Conservation (phyloP, 768 basidiomycete genomes). For the Suillus americanus region DNA sequence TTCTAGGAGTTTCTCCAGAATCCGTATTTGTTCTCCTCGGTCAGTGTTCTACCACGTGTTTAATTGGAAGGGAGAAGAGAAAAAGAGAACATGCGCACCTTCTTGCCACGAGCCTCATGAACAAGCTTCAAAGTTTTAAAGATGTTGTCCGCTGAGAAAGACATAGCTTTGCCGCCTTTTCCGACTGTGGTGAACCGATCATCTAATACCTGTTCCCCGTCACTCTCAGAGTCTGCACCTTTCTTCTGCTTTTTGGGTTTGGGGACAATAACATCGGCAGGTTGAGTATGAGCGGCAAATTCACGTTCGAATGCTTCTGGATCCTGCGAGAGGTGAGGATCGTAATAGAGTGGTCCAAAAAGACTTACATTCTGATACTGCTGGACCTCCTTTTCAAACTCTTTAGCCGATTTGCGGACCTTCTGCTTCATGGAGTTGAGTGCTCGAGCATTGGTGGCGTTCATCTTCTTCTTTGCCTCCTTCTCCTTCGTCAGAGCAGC, state of each 20-base stretch:
- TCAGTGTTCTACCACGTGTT: constrained; percentile 81
- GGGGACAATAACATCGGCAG: constrained; percentile 39
- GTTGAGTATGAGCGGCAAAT: constrained; percentile 55
- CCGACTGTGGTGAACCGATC: constrained; percentile 91
- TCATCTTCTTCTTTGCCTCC: constrained; percentile 93
- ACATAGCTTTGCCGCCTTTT: constrained; percentile 81
- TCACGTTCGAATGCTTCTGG: constrained; percentile 84
- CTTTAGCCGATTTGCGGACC: constrained; percentile 87
- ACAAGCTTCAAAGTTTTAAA: constrained; percentile 91
- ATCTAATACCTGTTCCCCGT: constrained; percentile 39
- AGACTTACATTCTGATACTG: constrained; percentile 72
- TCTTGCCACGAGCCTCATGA: constrained; percentile 93
- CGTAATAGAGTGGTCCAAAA: not conserved
- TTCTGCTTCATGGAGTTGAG: constrained; percentile 99
- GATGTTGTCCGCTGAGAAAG: constrained; percentile 80
- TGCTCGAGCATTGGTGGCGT: constrained; percentile 88
- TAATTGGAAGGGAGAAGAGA: constrained; percentile 4
- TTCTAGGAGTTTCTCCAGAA: constrained; percentile 82
- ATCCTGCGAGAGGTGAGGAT: constrained; percentile 51
- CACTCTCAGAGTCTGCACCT: constrained; percentile 35
- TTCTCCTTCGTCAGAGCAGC: constrained; percentile 81
- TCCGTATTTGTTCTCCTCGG: constrained; percentile 89
- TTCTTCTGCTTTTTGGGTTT: constrained; percentile 38
- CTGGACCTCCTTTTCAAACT: constrained; percentile 80
- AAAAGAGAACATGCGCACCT: constrained; percentile 51